These are phyloP conservation scores for Pecoramyces ruminantium DNA, from an alignment of 192 early-diverging fungal genomes.

Conservation along the genomic window DNA sequence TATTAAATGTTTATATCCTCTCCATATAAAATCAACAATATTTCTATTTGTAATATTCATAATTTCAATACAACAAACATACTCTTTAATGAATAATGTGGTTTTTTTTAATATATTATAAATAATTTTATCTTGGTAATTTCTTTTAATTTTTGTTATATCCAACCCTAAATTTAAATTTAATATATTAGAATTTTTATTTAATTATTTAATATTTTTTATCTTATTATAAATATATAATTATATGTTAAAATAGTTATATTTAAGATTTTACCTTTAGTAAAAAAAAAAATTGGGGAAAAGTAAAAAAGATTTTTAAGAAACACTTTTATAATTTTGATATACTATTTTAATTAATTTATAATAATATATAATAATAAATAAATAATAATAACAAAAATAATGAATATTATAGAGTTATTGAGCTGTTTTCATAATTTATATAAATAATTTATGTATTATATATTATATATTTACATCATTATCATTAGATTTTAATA, in stretches of 20 bases:
- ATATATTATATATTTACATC: too few species aligned
- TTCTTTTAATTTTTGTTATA: not conserved
- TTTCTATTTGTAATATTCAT: not conserved
- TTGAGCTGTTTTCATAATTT: too few species aligned
- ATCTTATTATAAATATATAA: too few species aligned
- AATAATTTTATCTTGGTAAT: not conserved
- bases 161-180: not conserved
- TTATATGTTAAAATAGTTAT: too few species aligned
- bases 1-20: not conserved
- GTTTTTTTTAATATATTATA: not conserved
- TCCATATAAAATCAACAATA: not conserved
- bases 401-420: too few species aligned
- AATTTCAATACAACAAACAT: not conserved
- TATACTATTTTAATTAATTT: not conserved
- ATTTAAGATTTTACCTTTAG: not conserved
- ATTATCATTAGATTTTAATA: not conserved
- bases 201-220: too few species aligned
- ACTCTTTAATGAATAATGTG: not conserved
- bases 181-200: too few species aligned
- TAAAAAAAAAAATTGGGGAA: not conserved
- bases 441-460: too few species aligned
- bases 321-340: not conserved
- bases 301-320: not conserved
- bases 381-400: too few species aligned
- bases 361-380: too few species aligned